Evolutionary conservation across 2,329 filamentous ascomycete species (phyloP), one percentile per base, ranked within the genome.

Genomic region (Paraphoma chrysanthemicola): DNA sequence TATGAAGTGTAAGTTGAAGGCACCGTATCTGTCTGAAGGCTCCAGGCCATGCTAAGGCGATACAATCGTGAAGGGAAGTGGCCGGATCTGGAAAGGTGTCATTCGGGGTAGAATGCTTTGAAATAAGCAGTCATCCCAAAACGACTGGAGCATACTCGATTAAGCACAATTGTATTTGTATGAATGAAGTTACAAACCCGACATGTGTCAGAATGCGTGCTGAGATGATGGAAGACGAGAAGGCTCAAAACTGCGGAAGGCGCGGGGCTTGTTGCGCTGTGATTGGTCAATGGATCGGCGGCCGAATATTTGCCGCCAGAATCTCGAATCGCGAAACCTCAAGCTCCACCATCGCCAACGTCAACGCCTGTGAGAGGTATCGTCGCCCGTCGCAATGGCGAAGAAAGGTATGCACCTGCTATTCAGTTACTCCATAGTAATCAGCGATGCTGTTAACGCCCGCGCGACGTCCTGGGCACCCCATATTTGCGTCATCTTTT

Each of bases 381-480:
- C 48, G 49, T 56, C 23, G 23, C 5, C 23, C 23, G 51, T 61
- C 64, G 64, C 66, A 45, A 75, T 75, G 72, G 72, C 72, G 43
- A 75, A 75, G 53, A 75, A 75, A 74, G 69, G 72, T 73, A 67
- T 18, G 60, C 30, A 4, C 16, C 11, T 11, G 6, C n/a, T 38
- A 38, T n/a, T 18, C 30, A 6, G 11, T 1, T 11, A 11, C 23
- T 31, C 36, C 4, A 23, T 5, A 7, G n/a, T 29, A 36, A 17
- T 23, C 11, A 38, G 30, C 16, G 18, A 11, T 17, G 1, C 17
- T 12, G 38, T 44, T n/a, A 41, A 23, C 6, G 39, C 50, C 10
- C 10, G 38, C 48, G 36, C 5, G 23, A 17, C 31, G 45, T 14
- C 14, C 33, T 14, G 2, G 9, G 14, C 33, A 36, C 33, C 33